phyloP scores from a whole-genome alignment of 257 asterid species.

The Nicotiana sylvestris region DNA sequence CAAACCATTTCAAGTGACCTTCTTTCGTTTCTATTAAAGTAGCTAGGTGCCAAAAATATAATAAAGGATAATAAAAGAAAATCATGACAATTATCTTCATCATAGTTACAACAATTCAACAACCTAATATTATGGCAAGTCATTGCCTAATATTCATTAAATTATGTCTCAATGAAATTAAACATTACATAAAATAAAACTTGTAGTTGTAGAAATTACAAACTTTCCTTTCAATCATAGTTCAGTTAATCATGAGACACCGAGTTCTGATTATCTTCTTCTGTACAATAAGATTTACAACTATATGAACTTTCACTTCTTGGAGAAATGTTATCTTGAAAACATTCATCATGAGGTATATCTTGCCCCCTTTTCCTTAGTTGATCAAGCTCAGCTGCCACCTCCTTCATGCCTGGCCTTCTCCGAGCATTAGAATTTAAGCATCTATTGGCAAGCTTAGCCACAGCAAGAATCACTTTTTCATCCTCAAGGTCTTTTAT shows the following conservation, averaged over 20 bases:
- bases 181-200: background rate
- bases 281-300: background rate
- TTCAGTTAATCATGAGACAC: background rate
- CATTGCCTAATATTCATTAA: background rate
- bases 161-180: background rate
- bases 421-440: slow-evolving; percentile 21
- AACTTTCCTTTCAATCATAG: background rate
- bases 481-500: slow-evolving; percentile 16
- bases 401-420: slow-evolving; percentile 34
- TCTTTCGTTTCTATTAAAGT: too few relatives aligned
- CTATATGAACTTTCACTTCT: slow-evolving; percentile 1
- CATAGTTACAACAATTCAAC: background rate
- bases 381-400: slow-evolving; percentile 31
- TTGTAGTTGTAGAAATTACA: background rate
- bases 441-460: slow-evolving; percentile 10
- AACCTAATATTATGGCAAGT: background rate
- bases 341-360: background rate
- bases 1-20: too few relatives aligned
- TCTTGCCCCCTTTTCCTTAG: slow-evolving; percentile 14
- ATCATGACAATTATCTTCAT: background rate
- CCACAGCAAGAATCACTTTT: slow-evolving; percentile 22
- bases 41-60: background rate
- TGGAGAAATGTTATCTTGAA: background rate
- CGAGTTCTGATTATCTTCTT: background rate
- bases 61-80: background rate